phyloP scores from a whole-genome alignment of 345 rosid species.

The Kandelia obovata region DNA sequence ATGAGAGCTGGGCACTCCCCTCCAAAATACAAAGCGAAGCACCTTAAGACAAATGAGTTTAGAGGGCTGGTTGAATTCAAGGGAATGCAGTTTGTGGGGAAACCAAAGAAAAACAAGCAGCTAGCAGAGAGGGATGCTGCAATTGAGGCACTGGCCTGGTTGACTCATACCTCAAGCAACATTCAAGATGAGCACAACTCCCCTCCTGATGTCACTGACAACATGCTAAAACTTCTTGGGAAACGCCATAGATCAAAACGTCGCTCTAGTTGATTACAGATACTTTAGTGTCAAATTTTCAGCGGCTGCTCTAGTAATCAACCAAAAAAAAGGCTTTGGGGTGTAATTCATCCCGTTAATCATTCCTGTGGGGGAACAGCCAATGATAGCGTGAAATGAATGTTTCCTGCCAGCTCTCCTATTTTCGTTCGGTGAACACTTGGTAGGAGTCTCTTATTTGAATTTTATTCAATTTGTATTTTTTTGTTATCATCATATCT shows the following conservation, averaged over 20 bases:
- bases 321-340: neutral
- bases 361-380: too few relatives aligned
- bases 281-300: neutral
- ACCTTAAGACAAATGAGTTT: slow-evolving; percentile 87
- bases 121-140: slow-evolving; percentile 97
- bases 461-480: too few relatives aligned
- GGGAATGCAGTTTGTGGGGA: slow-evolving; percentile 97
- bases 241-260: slow-evolving; percentile 58
- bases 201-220: slow-evolving; percentile 79
- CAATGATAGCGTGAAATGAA: too few relatives aligned
- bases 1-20: slow-evolving; percentile 98
- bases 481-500: too few relatives aligned
- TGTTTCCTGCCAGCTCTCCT: too few relatives aligned
- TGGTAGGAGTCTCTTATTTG: too few relatives aligned
- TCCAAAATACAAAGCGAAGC: slow-evolving; percentile 94
- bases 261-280: slow-evolving; percentile 8
- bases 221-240: slow-evolving; percentile 93
- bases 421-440: too few relatives aligned
- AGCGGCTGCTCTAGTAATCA: neutral
- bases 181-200: slow-evolving; percentile 40
- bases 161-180: slow-evolving; percentile 70
- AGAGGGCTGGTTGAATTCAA: slow-evolving; percentile 91
- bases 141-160: slow-evolving; percentile 93
- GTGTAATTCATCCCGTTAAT: neutral
- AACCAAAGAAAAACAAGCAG: slow-evolving; percentile 88